Evolutionary conservation across 1,139 yeast species (phyloP), one percentile per base, ranked within the genome.

Genomic region (Komagataea norvegica): DNA sequence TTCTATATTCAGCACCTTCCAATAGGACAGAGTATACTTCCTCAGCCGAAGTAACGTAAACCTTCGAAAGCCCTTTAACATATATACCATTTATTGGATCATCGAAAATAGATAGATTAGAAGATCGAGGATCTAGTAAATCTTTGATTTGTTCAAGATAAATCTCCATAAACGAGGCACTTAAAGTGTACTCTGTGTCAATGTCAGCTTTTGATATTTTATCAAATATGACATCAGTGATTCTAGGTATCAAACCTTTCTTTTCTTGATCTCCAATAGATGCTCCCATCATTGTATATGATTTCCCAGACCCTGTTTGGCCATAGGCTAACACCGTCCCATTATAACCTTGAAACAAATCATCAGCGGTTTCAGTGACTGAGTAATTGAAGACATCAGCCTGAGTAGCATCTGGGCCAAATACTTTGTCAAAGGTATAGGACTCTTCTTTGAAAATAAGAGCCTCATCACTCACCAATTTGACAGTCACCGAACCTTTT

Each of bases 271-370:
- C 68, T 20, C 64, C 68, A n/a, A 68, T 52, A 16, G 67, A 62
- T 3, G 65, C 55, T 1, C 96, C 96, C 73, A 84, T 74, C 94
- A 88, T 83, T 3, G 95, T 83, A 55, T 77, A 78, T 0, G 95
- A 77, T 55, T 87, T 87, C 4, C 96, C 96, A 1, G 93, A 74
- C 0, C 95, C 93, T 1, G 94, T 82, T 56, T 85, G 95, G 7
- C 96, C 96, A 58, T 86, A 88, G 1, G 95, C 89, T 31, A 88
- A 62, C 0, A 88, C 80, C 0, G 95, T 79, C 16, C 93, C 91
- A 57, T 88, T 86, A 55, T 83, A 86, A 0, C 96, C 96, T 29
- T 72, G 68, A 45, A 86, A 69, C 27, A 86, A 67, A 48, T 82
- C 91, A 33, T 77, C 80, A 80, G 80, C 55, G 1, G 54, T 48